Evolutionary conservation across 208 protist species (phyloP), one percentile per base, ranked within the genome.

Genomic region (Leishmania turanica): DNA sequence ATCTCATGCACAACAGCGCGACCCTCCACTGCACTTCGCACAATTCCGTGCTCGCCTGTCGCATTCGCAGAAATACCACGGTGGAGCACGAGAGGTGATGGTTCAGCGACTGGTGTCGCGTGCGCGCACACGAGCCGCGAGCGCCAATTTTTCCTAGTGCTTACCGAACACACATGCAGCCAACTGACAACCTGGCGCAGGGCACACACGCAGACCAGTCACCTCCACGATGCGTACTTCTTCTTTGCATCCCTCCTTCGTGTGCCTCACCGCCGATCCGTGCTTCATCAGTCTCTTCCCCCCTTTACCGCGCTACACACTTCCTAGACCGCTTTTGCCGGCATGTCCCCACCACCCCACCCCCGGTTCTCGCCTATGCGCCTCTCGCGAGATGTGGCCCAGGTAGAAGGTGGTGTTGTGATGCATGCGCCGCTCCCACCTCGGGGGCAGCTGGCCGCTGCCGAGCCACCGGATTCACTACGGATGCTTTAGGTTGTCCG

Each of bases 381-480:
- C 92, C 71, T 95, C 92, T 21, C 91, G 88, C 0, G 82, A 85
- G 62, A 96, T 79, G 75, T 93, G 90, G 66, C 93, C 89, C 27
- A 95, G 66, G 58, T 91, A 94, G 21, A 96, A 89, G 19, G 86
- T 80, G 3, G 83, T 65, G 60, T 78, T 87, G 60, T 91, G 75
- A 70, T 91, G 89, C 8, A 78, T 17, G 13, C 92, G 88, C 27
- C 87, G 80, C 70, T 93, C 92, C 89, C 92, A 96, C 19, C 86
- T 90, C 17, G 92, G 90, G 15, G 90, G 92, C 31, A 94, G 81
- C 56, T 54, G 47, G 1, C 73, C 27, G 73, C 31, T 75, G 47
- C 13, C 11, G 31, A 68, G 31, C 31, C 31, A 21, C 15, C 17
- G 62, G 31, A 27, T 68, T 68, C 31, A 40, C 62, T 21, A 40